Evolutionary conservation across 2,329 filamentous ascomycete species (phyloP).

Genomic region (Aphanocladium album): DNA sequence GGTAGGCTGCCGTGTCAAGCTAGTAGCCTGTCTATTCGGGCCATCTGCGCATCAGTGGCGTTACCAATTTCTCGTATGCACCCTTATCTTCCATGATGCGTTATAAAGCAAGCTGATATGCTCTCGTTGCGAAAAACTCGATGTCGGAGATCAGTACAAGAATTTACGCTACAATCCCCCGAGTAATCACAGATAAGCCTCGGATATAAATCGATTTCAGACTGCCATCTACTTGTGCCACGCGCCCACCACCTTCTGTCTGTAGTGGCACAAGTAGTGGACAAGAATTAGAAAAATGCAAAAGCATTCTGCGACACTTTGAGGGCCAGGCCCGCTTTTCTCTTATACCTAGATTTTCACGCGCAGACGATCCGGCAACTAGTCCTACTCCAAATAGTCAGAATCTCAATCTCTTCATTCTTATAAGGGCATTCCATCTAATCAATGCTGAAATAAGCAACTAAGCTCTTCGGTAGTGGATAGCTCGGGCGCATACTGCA

Average conservation of each 20-base stretch:
- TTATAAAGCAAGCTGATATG: not conserved
- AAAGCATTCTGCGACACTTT: not conserved
- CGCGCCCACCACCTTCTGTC: too few relatives aligned
- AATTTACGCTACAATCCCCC: too few relatives aligned
- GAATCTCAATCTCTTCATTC: not conserved
- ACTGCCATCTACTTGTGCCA: too few relatives aligned
- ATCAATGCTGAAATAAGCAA: not conserved
- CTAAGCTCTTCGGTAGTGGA: not conserved
- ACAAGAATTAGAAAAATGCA: too few relatives aligned
- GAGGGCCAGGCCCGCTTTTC: not conserved
- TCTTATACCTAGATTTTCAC: not conserved
- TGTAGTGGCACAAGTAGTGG: too few relatives aligned
- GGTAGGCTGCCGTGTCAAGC: not conserved
- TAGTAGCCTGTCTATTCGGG: not conserved
- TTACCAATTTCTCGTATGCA: not conserved
- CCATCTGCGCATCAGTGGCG: conserved; percentile 8
- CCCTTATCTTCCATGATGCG: not conserved
- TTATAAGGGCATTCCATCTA: not conserved
- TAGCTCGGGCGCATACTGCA: not conserved
- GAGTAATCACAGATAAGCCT: too few relatives aligned
- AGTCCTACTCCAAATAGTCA: not conserved
- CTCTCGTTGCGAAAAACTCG: not conserved
- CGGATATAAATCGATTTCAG: too few relatives aligned
- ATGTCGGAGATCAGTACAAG: too few relatives aligned
- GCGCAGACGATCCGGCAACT: not conserved